Evolutionary conservation across 2,329 filamentous ascomycete species (phyloP).

Genomic region (Epichloe sibirici): DNA sequence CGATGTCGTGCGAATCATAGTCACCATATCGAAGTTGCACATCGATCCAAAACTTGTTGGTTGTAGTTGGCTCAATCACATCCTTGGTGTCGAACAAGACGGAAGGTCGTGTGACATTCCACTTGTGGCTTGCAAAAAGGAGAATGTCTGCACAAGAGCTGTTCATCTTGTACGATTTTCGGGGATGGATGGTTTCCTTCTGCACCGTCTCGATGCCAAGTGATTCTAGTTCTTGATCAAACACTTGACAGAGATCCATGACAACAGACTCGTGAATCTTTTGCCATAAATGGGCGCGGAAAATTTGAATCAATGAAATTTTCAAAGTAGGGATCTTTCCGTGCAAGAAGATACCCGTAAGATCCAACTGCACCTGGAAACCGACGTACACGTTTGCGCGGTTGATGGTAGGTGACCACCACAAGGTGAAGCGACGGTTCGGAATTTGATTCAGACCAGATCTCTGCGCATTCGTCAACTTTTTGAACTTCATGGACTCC

Average conservation of each 20-base stretch:
- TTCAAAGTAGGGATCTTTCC: slow-evolving; percentile 97
- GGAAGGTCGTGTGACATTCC: slow-evolving; percentile 92
- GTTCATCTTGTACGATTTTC: slow-evolving; percentile 99
- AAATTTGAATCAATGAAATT: slow-evolving; percentile 97
- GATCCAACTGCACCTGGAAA: slow-evolving; percentile 96
- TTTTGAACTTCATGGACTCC: slow-evolving; percentile 91
- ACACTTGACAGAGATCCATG: slow-evolving; percentile 98
- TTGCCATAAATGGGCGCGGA: slow-evolving; percentile 98
- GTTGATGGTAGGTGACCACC: slow-evolving; percentile 94
- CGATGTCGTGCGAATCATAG: slow-evolving; percentile 98
- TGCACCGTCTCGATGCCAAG: slow-evolving; percentile 95
- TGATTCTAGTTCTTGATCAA: slow-evolving; percentile 92
- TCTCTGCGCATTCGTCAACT: slow-evolving; percentile 91
- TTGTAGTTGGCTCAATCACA: slow-evolving; percentile 81
- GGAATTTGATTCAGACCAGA: slow-evolving; percentile 97
- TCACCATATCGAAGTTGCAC: slow-evolving; percentile 94
- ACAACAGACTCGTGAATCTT: slow-evolving; percentile 98
- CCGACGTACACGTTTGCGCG: slow-evolving; percentile 95
- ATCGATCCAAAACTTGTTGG: slow-evolving; percentile 99
- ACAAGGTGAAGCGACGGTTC: slow-evolving; percentile 94
- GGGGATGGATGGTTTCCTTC: slow-evolving; percentile 96
- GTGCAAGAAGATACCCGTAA: slow-evolving; percentile 97
- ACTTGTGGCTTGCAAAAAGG: slow-evolving; percentile 94
- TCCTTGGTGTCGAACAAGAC: slow-evolving; percentile 95
- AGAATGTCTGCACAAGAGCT: slow-evolving; percentile 96